phyloP scores from a whole-genome alignment of 73 alveolate species.

The Urostyla sp. region DNA sequence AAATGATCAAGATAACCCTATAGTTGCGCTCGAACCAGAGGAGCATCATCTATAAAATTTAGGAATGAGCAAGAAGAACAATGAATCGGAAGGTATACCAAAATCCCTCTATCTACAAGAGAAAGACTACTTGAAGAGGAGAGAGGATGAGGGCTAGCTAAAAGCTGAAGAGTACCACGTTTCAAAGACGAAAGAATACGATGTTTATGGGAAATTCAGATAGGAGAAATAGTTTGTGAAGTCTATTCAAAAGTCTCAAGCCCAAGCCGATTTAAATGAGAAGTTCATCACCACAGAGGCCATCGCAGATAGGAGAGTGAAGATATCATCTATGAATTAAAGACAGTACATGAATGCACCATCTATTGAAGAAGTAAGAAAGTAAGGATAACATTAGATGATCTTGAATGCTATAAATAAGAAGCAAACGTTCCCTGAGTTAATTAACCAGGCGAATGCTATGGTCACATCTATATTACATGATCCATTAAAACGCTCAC shows the following conservation, averaged over 20 bases:
- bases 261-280: slow-evolving; percentile 94
- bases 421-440: slow-evolving; percentile 92
- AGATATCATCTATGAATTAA: slow-evolving; percentile 92
- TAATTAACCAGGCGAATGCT: slow-evolving; percentile 92
- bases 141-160: slow-evolving; percentile 51
- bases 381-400: slow-evolving; percentile 96
- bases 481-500: slow-evolving; percentile 84
- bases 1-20: slow-evolving; percentile 68
- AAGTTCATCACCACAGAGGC: slow-evolving; percentile 95
- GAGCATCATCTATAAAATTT: slow-evolving; percentile 36
- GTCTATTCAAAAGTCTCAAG: slow-evolving; percentile 73
- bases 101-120: slow-evolving; percentile 60
- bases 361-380: slow-evolving; percentile 91
- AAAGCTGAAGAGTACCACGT: slow-evolving; percentile 74
- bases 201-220: slow-evolving; percentile 81
- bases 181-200: slow-evolving; percentile 80
- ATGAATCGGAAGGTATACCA: slow-evolving; percentile 1
- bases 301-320: slow-evolving; percentile 95
- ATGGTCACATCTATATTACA: slow-evolving; percentile 97
- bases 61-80: too few species aligned
- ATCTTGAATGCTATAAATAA: slow-evolving; percentile 92
- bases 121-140: slow-evolving; percentile 41
- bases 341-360: slow-evolving; percentile 97
- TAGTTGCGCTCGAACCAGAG: slow-evolving; percentile 83
- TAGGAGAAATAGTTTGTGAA: slow-evolving; percentile 72